Base-by-base conservation (phyloP, 2,329 filamentous ascomycete genomes). In the Talaromyces amestolkiae region DNA sequence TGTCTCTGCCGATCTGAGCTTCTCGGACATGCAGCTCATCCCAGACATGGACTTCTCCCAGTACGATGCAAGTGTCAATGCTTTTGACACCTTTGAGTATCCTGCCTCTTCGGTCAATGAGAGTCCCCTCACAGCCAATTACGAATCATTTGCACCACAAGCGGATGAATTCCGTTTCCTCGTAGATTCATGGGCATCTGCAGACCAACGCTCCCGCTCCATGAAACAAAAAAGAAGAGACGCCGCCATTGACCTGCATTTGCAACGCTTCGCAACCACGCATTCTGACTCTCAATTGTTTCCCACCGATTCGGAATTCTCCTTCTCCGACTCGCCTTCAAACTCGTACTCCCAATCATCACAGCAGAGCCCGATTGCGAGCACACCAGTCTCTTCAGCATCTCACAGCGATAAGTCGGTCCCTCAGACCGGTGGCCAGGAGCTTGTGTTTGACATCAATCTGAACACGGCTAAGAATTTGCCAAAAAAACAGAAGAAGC, bases 391-490 rank as follows among this genome's bases (percentile, higher is more conserved):
- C 2, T 69, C 71, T 8, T 62, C 62, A 7, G 27, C 66, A 13
- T 39, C 59, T 5, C 35, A 37, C 17, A 68, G 49, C 13, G 53
- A 62, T 13, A 60, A 58, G 8, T 58, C 66, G 15, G 67, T 68
- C 8, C 43, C 70, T 10, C 65, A 64, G 3, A 64, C 70, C 24
- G 76, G 72, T 3, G 70, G 70, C 6, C 69, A 79, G 45, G 77
- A 80, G 58, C 64, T 80, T 67, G 75, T 80, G 15, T 74, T 80
- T 35, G 78, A 80, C 64, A 66, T 80, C 69, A 80, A 80, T 67
- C 78, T 80, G 77, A 80, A 80, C 62, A 71, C 76, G 4, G 73
- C 77, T 5, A 75, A 76, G n/a, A 75, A 77, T 62, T 64, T 79
- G n/a, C 78, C 78, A 0, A 76, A 74, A 68, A 79, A 79, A 62